A percentile compares a stretch with the other conserved stretches of the same genome.
phyloP scores from a whole-genome alignment of 768 basidiomycete species.

The Lyophyllum atratum region DNA sequence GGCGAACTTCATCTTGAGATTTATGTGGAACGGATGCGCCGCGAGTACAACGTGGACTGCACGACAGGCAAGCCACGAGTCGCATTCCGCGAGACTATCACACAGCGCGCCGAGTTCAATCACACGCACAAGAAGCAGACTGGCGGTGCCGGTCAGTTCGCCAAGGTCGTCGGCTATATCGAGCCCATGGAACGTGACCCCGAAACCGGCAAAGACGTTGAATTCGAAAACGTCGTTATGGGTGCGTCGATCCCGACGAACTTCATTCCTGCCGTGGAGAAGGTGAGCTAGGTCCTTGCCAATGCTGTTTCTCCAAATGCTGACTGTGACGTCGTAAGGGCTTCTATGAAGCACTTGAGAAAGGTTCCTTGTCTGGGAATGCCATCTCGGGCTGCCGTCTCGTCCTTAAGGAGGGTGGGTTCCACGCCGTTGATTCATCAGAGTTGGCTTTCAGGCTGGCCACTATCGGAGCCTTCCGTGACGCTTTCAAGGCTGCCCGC shows the following conservation, averaged over 20 bases:
- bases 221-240: conserved; percentile 87
- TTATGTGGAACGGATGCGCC: conserved; percentile 98
- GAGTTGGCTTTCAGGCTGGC: conserved; percentile 94
- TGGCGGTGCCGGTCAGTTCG: conserved; percentile 96
- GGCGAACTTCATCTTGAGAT: conserved; percentile 98
- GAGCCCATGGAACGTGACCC: conserved; percentile 80
- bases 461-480: conserved; percentile 90
- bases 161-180: conserved; percentile 86
- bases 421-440: conserved; percentile 93
- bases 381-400: conserved; percentile 83
- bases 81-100: conserved; percentile 95
- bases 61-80: conserved; percentile 95
- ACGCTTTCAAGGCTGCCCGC: conserved; percentile 74
- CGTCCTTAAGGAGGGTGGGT: conserved; percentile 88
- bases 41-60: conserved; percentile 94
- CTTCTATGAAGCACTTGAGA: conserved; percentile 92
- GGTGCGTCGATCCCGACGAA: conserved; percentile 89
- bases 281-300: conserved; percentile 47
- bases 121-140: conserved; percentile 99
- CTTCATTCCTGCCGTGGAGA: conserved; percentile 94
- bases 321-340: conserved; percentile 51
- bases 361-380: conserved; percentile 88
- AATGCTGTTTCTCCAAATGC: not conserved
- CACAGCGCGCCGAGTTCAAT: conserved; percentile 75
- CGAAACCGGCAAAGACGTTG: conserved; percentile 81